Base-by-base conservation (phyloP, 164 flowering plant species). In the Vitis riparia region DNA sequence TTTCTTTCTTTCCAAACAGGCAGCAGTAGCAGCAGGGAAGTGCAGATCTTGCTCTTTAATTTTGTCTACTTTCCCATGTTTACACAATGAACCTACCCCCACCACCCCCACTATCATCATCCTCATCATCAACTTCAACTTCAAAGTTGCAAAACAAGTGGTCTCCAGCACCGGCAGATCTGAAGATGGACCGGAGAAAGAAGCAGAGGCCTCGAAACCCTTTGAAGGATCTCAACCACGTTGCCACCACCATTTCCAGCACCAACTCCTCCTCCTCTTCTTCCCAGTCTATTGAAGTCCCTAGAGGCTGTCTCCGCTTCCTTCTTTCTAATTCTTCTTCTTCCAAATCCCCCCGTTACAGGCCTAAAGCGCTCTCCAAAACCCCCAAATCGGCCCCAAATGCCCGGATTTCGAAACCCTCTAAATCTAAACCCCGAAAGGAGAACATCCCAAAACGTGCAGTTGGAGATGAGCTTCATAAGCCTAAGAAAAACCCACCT, bases 231-330 rank as follows among this genome's bases (percentile, higher is more conserved):
- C 76, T 82, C 81, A 84, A 78, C 51, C 58, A 14, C 44, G 59
- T 51, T 19, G 71, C 60, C 69, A 71, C 51, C 72, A 62, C 56
- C 68, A 75, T 58, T 65, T 49, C 12, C 58, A 77, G 29, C 51
- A 59, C 51, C 59, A 65, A 51, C n/a, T 62, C 56, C 68, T 58
- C 62, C 63, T 53, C 55, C 48, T 74, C 78, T 57, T 76, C 85
- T 16, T 76, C 86, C 29, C 15, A 69, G 11, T 82, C 91, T 19
- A 48, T 76, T 55, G 91, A 84, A 77, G 79, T 81, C n/a, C 84
- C 91, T 1, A 78, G 70, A 32, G 88, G 90, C 44, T 84, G 92
- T 59, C 81, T 84, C 68, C 76, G 89, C 62, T 86, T 85, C 75
- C 71, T 85, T 47, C 79, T 78, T 13, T 75, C 91, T 5, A 78